A percentile compares a stretch with the other conserved stretches of the same genome.
phyloP scores from a whole-genome alignment of 2,329 filamentous ascomycete genomes.

The Trichocomaceae sp. region DNA sequence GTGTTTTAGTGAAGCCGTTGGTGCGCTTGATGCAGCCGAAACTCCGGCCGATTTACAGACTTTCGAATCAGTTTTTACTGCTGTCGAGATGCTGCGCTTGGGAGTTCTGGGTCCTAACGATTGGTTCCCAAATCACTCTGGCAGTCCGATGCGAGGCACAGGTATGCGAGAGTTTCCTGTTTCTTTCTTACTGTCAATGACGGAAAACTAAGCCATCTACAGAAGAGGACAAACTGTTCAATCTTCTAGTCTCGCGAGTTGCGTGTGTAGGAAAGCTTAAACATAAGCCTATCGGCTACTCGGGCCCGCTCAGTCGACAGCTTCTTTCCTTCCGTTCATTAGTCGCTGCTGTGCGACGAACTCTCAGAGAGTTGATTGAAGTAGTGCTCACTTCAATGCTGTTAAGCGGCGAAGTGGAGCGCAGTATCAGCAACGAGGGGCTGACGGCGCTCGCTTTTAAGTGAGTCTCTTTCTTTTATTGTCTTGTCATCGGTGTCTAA shows the following conservation, averaged over 20 bases:
- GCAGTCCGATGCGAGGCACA: conserved; percentile 53
- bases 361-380: conserved; percentile 76
- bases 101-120: conserved; percentile 68
- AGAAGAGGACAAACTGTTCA: conserved; percentile 69
- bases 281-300: conserved; percentile 84
- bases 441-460: conserved; percentile 63
- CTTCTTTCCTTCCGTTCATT: conserved; percentile 81
- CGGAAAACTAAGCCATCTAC: conserved; percentile 29
- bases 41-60: conserved; percentile 1
- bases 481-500: neutral
- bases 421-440: conserved; percentile 54
- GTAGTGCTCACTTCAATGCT: conserved; percentile 74
- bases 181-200: neutral
- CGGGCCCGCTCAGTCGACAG: conserved; percentile 85
- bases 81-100: conserved; percentile 76
- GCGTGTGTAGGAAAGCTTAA: conserved; percentile 75
- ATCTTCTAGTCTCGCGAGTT: conserved; percentile 77
- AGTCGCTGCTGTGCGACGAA: conserved; percentile 68
- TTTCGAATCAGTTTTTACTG: conserved; percentile 67
- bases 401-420: conserved; percentile 68
- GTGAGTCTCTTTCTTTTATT: conserved; percentile 51
- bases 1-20: conserved; percentile 64
- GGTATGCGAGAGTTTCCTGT: conserved; percentile 25
- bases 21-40: conserved; percentile 4
- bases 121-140: conserved; percentile 53